Percentiles rank a stretch among this genome's conserved stretches.
Conservation (phyloP, 441 rosid species). For the Croton laevigatus region DNA sequence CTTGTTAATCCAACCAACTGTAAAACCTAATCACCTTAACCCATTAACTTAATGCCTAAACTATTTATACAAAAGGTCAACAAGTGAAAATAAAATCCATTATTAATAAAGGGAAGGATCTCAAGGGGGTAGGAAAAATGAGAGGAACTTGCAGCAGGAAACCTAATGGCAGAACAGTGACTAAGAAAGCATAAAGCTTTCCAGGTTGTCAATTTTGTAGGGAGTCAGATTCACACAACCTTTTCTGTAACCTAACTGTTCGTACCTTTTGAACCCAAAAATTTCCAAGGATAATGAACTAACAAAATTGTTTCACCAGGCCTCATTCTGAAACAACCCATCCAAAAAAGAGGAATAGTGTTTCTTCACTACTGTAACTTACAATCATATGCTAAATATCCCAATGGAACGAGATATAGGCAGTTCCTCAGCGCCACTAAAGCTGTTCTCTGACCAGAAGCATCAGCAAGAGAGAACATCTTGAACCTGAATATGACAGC, state of each 20-base stretch:
- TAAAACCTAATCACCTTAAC: neutral
- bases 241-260: neutral
- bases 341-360: neutral
- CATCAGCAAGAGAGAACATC: constrained; percentile 87
- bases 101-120: neutral
- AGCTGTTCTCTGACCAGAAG: constrained; percentile 79
- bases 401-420: constrained; percentile 82
- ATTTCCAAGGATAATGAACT: neutral
- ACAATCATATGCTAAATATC: constrained; percentile 83
- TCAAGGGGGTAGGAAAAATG: neutral
- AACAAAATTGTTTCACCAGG: neutral
- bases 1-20: neutral
- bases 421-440: constrained; percentile 83
- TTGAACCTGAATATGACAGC: constrained; percentile 50
- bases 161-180: neutral
- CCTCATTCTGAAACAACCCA: neutral
- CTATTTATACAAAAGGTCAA: neutral
- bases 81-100: neutral
- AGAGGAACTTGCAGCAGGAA: neutral
- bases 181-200: neutral
- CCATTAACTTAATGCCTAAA: neutral
- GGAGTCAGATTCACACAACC: neutral
- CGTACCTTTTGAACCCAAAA: neutral
- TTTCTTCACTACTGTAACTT: constrained; percentile 33
- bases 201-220: neutral